Percentiles rank a stretch among this genome's conserved stretches.
phyloP scores from a whole-genome alignment of 441 rosid species.

The Erodium trifolium region DNA sequence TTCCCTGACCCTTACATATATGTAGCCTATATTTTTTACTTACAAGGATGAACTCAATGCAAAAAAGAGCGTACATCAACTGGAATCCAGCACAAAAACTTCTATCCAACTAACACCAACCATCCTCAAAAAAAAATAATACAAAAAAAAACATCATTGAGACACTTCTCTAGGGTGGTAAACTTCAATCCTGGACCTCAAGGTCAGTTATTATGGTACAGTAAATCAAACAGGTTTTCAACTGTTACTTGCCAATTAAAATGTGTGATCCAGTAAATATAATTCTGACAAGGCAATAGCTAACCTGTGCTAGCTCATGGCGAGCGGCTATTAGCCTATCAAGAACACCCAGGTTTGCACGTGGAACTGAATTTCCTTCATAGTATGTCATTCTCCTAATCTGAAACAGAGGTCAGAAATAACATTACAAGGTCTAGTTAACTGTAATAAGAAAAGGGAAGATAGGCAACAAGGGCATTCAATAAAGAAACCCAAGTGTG shows the following conservation, averaged over 20 bases:
- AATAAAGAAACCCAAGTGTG: constrained; percentile 2
- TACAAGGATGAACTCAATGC: too few relatives aligned
- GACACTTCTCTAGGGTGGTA: too few relatives aligned
- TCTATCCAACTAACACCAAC: too few relatives aligned
- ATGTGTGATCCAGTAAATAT: constrained; percentile 7
- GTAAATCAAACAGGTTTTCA: neutral
- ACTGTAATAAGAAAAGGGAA: constrained; percentile 10
- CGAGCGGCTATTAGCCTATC: constrained; percentile 70
- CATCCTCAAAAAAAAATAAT: too few relatives aligned
- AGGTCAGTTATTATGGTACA: neutral
- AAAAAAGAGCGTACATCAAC: too few relatives aligned
- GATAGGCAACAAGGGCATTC: neutral
- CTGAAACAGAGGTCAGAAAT: constrained; percentile 29
- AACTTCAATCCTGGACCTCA: neutral
- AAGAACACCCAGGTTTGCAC: constrained; percentile 67
- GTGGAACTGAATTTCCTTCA: constrained; percentile 74
- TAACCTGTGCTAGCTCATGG: constrained; percentile 87
- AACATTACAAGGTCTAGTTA: constrained; percentile 16
- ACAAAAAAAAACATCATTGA: too few relatives aligned
- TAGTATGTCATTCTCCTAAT: constrained; percentile 70
- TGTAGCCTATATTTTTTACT: too few relatives aligned
- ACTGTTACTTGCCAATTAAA: constrained; percentile 9
- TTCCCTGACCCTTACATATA: too few relatives aligned
- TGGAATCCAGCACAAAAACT: too few relatives aligned
- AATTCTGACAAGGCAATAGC: constrained; percentile 10